Base-by-base conservation (phyloP, 352 stramenopile species). In the Thalassiosira exigua region DNA sequence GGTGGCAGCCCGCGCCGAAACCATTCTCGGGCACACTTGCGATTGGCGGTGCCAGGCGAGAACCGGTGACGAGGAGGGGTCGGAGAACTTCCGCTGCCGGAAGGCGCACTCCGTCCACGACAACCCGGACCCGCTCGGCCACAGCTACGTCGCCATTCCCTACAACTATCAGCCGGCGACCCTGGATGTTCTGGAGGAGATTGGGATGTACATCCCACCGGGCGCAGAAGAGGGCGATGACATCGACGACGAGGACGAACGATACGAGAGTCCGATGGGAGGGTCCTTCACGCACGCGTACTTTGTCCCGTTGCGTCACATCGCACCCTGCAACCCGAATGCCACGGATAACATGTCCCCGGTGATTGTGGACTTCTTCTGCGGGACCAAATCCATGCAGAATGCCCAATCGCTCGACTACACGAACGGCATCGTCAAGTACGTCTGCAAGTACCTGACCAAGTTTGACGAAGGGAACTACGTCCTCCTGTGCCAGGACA, bases 111-210 rank as follows among this genome's bases (percentile, higher is more conserved):
- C 54, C 1, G 66, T 75, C 11, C 17, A 46, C 36, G 65, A 75
- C 24, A 22, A 29, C 36, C 65, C 65, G 21, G 52, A 75, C 58
- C 53, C 52, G 19, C 52, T 24, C 29, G 7, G 33, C 21, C 61
- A 71, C 33, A 57, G 24, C 21, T 56, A 56, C 46, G n/a, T 56
- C 5, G 9, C 53, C 19, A 48, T 66, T 5, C 56, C 56, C 1
- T 48, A 66, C 41, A n/a, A n/a, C 1, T 66, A 51, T 22, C 41
- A 27, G 9, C 21, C 46, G 41, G 56, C 21, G 27, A 61, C 44
- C 36, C 46, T 72, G 12, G 62, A 62, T 3, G 57, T 72, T 7
- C 57, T 72, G 44, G 62, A 72, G n/a, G 62, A 72, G 21, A 61
- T 59, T 72, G 62, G 32, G 22, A 62, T 52, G 62, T 72, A 72